Percentiles rank a stretch among this genome's conserved stretches.
These are phyloP conservation scores for Pelargonium australe DNA, from an alignment of 441 rosid species.

Conservation along the genomic window DNA sequence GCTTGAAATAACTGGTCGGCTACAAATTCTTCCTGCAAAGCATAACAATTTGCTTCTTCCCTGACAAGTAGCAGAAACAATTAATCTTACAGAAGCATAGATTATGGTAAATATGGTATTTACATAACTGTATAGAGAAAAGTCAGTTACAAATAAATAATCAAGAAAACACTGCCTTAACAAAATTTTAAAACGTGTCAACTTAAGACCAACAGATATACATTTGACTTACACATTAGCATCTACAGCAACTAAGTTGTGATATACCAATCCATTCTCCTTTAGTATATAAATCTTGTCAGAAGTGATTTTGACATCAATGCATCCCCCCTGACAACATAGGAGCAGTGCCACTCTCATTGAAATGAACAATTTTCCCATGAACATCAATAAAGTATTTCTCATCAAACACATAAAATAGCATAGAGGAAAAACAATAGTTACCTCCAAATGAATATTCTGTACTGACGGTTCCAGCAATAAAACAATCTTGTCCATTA, in stretches of 20 bases:
- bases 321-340: conserved; percentile 56
- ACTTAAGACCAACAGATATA: neutral
- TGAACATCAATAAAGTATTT: conserved; percentile 11
- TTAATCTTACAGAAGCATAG: conserved; percentile 15
- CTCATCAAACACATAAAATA: neutral
- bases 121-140: neutral
- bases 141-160: neutral
- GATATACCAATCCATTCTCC: conserved; percentile 53
- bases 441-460: conserved; percentile 59
- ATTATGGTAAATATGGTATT: neutral
- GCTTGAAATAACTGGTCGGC: conserved; percentile 84
- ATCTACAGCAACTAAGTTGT: conserved; percentile 30
- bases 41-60: conserved; percentile 65
- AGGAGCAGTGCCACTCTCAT: conserved; percentile 19
- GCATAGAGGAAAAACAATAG: conserved; percentile 12
- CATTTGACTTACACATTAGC: conserved; percentile 46
- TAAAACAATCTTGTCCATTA: conserved; percentile 40
- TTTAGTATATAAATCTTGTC: conserved; percentile 68
- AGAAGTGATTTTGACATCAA: conserved; percentile 70
- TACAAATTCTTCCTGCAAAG: conserved; percentile 77
- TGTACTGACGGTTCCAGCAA: conserved; percentile 46
- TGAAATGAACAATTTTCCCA: conserved; percentile 12
- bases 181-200: neutral
- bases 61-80: conserved; percentile 36
- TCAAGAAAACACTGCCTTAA: neutral